Evolutionary conservation across 768 basidiomycete species (phyloP), one percentile per base, ranked within the genome.

Genomic region (Suillus lakei): DNA sequence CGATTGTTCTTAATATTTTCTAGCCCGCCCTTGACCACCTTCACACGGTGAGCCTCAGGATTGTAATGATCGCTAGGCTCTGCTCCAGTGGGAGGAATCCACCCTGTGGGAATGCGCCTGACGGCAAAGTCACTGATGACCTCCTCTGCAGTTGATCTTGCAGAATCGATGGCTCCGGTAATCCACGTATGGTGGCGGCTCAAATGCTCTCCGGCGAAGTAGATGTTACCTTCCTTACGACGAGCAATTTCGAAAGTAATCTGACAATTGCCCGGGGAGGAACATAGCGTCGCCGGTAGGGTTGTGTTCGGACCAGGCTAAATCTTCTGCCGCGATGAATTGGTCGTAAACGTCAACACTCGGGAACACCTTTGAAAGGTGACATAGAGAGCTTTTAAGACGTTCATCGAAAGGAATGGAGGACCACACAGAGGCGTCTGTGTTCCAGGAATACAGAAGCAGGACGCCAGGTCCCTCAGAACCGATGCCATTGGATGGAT

Each of bases 401-500:
- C 69, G 69, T 54, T 68, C 65, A 30, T 46, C 64, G 15, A 64
- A 60, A 26, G 73, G 66, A 41, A 74, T 56, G 1, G 70, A 70
- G 8, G 50, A 41, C 70, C 70, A 71, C 15, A 63, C 64, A 21
- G 63, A 63, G 5, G 71, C 72, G 26, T 70, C 68, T 13, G 73
- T 58, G 64, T 72, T 74, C 71, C 71, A 70, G 39, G 73, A 75
- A 58, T 71, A 67, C n/a, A 74, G 48, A 15, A 74, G 65, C 13
- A 74, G 39, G 23, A 72, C 74, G 16, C 73, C 74, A 32, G 73
- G 72, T 34, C 74, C 72, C 64, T 72, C 62, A 5, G 63, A 39
- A 15, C 51, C 44, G 34, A 63, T 62, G 1, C 77, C 78, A 54
- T 75, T 79, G 0, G 80, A 81, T 1, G 81, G 81, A 68, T 81